Conservation (phyloP, 1,284 basidiomycete species). For the Cerrena zonata region DNA sequence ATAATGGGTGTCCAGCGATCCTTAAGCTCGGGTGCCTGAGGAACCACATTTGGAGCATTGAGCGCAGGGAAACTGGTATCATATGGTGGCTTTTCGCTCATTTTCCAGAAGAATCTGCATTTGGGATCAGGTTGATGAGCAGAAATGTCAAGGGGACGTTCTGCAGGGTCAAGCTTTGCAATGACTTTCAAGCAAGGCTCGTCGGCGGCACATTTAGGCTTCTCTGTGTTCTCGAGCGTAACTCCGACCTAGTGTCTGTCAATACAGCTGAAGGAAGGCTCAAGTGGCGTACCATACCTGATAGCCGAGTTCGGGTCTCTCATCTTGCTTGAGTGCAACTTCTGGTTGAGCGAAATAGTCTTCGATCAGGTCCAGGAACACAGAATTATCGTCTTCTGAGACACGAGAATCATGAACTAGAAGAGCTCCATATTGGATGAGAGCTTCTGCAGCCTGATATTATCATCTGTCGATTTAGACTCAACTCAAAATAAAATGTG, state of each 20-base stretch:
- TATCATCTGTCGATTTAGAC: background rate
- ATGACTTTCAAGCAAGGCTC: slow-evolving; percentile 72
- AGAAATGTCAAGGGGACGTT: slow-evolving; percentile 77
- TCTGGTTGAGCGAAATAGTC: slow-evolving; percentile 81
- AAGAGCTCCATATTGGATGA: slow-evolving; percentile 78
- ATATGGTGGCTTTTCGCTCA: slow-evolving; percentile 73
- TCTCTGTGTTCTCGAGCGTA: slow-evolving; percentile 89
- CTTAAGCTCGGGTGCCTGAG: slow-evolving; percentile 49
- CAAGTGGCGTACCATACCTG: slow-evolving; percentile 32
- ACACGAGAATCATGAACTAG: slow-evolving; percentile 79
- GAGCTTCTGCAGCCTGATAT: slow-evolving; percentile 66
- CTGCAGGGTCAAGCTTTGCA: slow-evolving; percentile 61
- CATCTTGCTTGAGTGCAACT: slow-evolving; percentile 61
- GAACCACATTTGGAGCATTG: slow-evolving; percentile 78
- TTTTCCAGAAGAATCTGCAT: slow-evolving; percentile 88
- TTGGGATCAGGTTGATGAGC: slow-evolving; percentile 83
- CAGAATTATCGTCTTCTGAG: slow-evolving; percentile 71
- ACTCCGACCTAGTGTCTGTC: slow-evolving; percentile 52
- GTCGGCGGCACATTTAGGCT: slow-evolving; percentile 78
- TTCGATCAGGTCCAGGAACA: slow-evolving; percentile 76
- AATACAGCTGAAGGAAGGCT: background rate
- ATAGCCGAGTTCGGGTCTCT: slow-evolving; percentile 72
- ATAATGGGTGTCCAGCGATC: slow-evolving; percentile 63
- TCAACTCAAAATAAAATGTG: no score
- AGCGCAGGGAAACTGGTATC: slow-evolving; percentile 69